These are phyloP conservation scores for Durotheca rogersii DNA, from an alignment of 495 filamentous ascomycete genomes.

Conservation along the genomic window DNA sequence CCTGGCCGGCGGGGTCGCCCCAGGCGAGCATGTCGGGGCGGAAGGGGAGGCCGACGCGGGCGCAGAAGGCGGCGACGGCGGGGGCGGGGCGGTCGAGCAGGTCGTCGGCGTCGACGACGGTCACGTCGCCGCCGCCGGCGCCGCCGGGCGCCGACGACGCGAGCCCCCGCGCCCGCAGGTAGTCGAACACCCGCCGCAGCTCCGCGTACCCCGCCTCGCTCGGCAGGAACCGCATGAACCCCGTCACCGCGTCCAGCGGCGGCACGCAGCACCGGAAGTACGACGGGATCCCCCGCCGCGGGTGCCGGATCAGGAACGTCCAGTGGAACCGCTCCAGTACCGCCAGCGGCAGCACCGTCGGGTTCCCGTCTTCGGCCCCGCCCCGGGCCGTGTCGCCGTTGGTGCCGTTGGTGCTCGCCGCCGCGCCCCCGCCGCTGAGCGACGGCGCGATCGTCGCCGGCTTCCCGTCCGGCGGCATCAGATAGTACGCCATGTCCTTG, in stretches of 20 bases:
- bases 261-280: constrained; percentile 97
- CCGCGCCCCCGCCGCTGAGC: constrained; percentile 59
- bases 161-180: constrained; percentile 58
- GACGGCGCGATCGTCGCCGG: constrained; percentile 73
- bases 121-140: too few species aligned
- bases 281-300: constrained; percentile 78
- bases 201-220: constrained; percentile 88
- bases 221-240: constrained; percentile 82
- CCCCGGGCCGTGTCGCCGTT: too few species aligned
- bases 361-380: constrained; percentile 62
- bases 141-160: too few species aligned
- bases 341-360: constrained; percentile 74
- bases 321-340: constrained; percentile 79
- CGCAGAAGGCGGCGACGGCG: constrained; percentile 75
- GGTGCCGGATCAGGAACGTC: constrained; percentile 97
- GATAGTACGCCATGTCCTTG: constrained; percentile 94
- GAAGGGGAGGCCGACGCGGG: constrained; percentile 73
- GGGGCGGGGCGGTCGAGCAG: constrained; percentile 77
- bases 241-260: constrained; percentile 74
- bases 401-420: constrained; percentile 31
- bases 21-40: constrained; percentile 73
- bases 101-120: constrained; percentile 93
- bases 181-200: constrained; percentile 82
- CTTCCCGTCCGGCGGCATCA: constrained; percentile 70
- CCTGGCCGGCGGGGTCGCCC: constrained; percentile 70